A percentile compares a stretch with the other conserved stretches of the same genome.
Evolutionary conservation across 345 rosid species (phyloP).

Genomic region (Cochlearia excelsa): DNA sequence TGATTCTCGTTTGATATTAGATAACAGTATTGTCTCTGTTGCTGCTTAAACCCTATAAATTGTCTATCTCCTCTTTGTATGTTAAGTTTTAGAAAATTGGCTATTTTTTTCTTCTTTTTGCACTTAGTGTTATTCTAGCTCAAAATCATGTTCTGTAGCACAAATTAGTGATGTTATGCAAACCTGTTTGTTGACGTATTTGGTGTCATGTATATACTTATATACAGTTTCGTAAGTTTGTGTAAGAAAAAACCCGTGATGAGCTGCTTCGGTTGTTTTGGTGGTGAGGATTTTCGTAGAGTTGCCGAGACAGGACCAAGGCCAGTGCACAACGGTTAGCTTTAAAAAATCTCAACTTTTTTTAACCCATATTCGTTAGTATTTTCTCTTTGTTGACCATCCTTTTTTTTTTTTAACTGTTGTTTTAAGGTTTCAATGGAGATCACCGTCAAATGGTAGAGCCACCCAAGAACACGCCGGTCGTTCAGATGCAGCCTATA

Average conservation of each 20-base stretch:
- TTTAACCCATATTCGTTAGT: not conserved
- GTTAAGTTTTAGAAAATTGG: not conserved
- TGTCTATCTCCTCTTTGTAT: not conserved
- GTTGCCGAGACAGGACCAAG: slow-evolving; percentile 49
- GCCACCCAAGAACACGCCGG: slow-evolving; percentile 36
- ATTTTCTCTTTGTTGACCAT: slow-evolving; percentile 1
- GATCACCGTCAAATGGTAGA: slow-evolving; percentile 42
- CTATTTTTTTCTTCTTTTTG: not conserved
- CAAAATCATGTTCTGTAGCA: slow-evolving; percentile 9
- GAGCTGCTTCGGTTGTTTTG: slow-evolving; percentile 71
- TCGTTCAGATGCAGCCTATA: slow-evolving; percentile 52
- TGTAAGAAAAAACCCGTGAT: slow-evolving; percentile 40
- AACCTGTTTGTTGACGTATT: slow-evolving; percentile 9
- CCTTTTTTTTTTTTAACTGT: not conserved
- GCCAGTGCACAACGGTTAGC: slow-evolving; percentile 46
- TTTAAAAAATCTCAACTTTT: not conserved
- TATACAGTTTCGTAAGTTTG: slow-evolving; percentile 11
- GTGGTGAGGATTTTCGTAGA: slow-evolving; percentile 52
- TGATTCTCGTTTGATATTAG: not conserved
- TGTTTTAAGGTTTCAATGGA: slow-evolving; percentile 48
- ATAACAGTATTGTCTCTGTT: slow-evolving; percentile 9
- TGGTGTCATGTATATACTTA: not conserved
- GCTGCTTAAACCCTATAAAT: slow-evolving; percentile 27
- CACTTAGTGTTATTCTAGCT: not conserved
- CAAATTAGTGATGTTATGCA: not conserved